phyloP scores from a whole-genome alignment of 345 rosid genomes.

The Gossypium raimondii region DNA sequence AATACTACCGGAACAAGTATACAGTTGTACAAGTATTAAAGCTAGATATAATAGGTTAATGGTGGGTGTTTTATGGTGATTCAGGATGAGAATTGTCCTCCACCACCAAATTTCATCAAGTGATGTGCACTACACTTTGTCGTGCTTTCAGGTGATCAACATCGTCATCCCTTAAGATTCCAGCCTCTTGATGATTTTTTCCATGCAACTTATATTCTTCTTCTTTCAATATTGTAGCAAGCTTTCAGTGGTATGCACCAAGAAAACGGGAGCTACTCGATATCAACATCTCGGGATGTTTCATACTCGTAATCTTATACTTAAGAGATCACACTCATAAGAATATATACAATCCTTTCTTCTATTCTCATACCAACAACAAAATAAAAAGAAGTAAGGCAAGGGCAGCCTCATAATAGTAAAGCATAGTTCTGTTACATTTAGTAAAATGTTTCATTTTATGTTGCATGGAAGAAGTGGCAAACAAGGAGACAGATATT shows the following conservation, averaged over 20 bases:
- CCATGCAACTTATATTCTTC: background rate
- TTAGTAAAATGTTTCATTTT: background rate
- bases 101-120: constrained; percentile 78
- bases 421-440: background rate
- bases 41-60: background rate
- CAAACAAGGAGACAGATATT: background rate
- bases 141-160: constrained; percentile 58
- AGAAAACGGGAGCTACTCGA: background rate
- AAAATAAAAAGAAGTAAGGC: background rate
- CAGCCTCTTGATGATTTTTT: background rate
- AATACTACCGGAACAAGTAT: background rate
- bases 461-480: background rate
- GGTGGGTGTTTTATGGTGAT: background rate
- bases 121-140: constrained; percentile 63
- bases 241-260: background rate
- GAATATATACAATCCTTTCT: background rate
- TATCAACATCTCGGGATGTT: background rate
- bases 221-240: background rate
- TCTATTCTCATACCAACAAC: background rate
- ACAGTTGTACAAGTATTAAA: background rate
- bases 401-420: background rate
- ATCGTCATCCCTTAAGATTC: background rate
- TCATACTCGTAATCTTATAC: background rate
- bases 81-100: constrained; percentile 73
- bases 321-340: background rate